These are phyloP conservation scores for Beauveria sp. DNA, from an alignment of 2,329 filamentous ascomycete genomes.

Conservation along the genomic window DNA sequence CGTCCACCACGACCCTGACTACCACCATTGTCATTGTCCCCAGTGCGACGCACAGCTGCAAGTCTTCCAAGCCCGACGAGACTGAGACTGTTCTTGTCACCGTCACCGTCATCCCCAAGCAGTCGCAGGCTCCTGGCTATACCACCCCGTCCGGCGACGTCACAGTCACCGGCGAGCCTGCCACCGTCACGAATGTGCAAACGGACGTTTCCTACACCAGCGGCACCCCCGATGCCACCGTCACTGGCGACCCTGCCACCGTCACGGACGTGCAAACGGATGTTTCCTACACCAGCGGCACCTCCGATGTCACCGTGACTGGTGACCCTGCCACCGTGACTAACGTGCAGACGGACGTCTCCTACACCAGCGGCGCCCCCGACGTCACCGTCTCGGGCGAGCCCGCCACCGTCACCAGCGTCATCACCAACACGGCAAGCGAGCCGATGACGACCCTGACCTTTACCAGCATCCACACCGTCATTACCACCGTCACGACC, in stretches of 20 bases:
- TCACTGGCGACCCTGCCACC: constrained; percentile 17
- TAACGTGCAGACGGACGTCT: not conserved
- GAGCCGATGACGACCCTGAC: constrained; percentile 18
- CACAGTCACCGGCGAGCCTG: constrained; percentile 1
- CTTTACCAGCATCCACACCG: constrained; percentile 20
- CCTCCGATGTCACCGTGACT: constrained; percentile 25
- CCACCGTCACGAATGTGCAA: constrained; percentile 5
- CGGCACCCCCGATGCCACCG: constrained; percentile 17
- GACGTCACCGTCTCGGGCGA: constrained; percentile 20
- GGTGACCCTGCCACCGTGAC: not conserved
- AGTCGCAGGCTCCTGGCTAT: not conserved
- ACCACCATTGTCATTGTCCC: constrained; percentile 16
- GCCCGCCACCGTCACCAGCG: constrained; percentile 24
- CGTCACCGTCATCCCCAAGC: constrained; percentile 13
- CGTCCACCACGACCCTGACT: constrained; percentile 14
- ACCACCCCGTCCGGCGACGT: constrained; percentile 4
- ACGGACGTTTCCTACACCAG: constrained; percentile 8
- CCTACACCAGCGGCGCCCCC: constrained; percentile 4
- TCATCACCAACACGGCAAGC: constrained; percentile 15
- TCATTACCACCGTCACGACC: constrained; percentile 20
- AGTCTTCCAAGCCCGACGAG: not conserved
- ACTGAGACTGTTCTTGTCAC: constrained; percentile 17
- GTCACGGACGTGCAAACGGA: constrained; percentile 20
- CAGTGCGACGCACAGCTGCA: not conserved
- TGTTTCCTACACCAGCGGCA: constrained; percentile 20